These are phyloP conservation scores for Sarocladium brachiariae DNA, from an alignment of 2,329 filamentous ascomycete species.

Conservation along the genomic window DNA sequence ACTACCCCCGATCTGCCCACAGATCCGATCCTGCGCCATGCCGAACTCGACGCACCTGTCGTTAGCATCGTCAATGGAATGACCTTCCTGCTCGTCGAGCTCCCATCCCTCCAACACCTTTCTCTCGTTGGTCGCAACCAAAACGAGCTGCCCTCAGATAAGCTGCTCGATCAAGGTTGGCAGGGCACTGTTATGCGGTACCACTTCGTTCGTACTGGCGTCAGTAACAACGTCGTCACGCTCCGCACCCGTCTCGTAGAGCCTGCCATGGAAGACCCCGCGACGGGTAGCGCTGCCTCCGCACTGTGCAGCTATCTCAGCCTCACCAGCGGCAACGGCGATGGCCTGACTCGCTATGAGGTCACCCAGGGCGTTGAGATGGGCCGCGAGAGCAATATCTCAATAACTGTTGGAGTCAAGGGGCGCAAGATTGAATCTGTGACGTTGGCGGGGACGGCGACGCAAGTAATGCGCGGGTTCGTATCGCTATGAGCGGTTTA, in stretches of 20 bases:
- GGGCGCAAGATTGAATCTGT: slow-evolving; percentile 24
- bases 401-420: slow-evolving; percentile 34
- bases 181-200: slow-evolving; percentile 47
- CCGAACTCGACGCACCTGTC: slow-evolving; percentile 37
- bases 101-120: slow-evolving; percentile 55
- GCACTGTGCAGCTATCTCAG: slow-evolving; percentile 49
- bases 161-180: slow-evolving; percentile 51
- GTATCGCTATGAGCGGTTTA: slow-evolving; percentile 18
- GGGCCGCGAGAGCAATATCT: slow-evolving; percentile 49
- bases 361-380: slow-evolving; percentile 64
- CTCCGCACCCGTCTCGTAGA: slow-evolving; percentile 57
- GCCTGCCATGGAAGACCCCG: slow-evolving; percentile 47
- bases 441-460: slow-evolving; percentile 27
- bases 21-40: slow-evolving; percentile 23
- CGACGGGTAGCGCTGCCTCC: slow-evolving; percentile 56
- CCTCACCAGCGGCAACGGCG: slow-evolving; percentile 24
- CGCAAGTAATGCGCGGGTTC: slow-evolving; percentile 28
- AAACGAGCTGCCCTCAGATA: slow-evolving; percentile 19
- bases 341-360: slow-evolving; percentile 34
- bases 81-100: slow-evolving; percentile 60
- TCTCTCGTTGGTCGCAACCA: slow-evolving; percentile 28
- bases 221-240: slow-evolving; percentile 19
- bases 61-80: slow-evolving; percentile 67
- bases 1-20: slow-evolving; percentile 22
- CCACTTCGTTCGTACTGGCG: slow-evolving; percentile 45